Base-by-base conservation (phyloP, 345 rosid genomes). In the Barbarea vulgaris region DNA sequence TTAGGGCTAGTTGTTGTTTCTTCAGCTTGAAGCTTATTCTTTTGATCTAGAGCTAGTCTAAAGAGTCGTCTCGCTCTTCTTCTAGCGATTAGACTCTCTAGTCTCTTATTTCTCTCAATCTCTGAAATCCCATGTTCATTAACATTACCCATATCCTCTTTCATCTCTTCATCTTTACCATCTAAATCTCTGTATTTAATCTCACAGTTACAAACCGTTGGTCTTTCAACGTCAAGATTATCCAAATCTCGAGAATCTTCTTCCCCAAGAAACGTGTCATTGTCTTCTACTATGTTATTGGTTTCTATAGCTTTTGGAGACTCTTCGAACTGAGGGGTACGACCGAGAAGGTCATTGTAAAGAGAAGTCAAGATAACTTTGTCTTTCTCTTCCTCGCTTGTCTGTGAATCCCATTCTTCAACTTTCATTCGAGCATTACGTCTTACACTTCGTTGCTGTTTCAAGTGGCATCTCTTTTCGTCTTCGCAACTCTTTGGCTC, bases 121-220 rank as follows among this genome's bases (percentile, higher is more conserved):
- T 93, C 96, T 0, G 97, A 85, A 17, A 86, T 60, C 51, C 97
- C 93, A 13, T 85, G 86, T 70, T 91, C 97, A 86, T 85, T 87
- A 17, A 85, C 82, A 81, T 90, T 88, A 83, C 84, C 81, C 71
- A 85, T 88, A 74, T 90, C 92, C 44, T 91, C 85, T 64, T 76
- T 91, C 1, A 69, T 89, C 86, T 93, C 89, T 79, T n/a, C 48
- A 6, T 85, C 91, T 17, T 73, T 76, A 47, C 64, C 79, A 28
- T 66, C 81, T 0, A 64, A 55, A 42, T 76, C 89, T 27, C 80
- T 81, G 7, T 85, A 81, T 15, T 80, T 76, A 64, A 42, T 42
- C 74, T 77, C 83, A 24, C 84, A 69, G 46, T 67, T 64, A 6
- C 67, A 77, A 57, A 70, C n/a, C 51, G 15, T 46, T 62, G 70